These are phyloP conservation scores for Argentina anserina DNA, from an alignment of 306 rosid species.

Conservation along the genomic window DNA sequence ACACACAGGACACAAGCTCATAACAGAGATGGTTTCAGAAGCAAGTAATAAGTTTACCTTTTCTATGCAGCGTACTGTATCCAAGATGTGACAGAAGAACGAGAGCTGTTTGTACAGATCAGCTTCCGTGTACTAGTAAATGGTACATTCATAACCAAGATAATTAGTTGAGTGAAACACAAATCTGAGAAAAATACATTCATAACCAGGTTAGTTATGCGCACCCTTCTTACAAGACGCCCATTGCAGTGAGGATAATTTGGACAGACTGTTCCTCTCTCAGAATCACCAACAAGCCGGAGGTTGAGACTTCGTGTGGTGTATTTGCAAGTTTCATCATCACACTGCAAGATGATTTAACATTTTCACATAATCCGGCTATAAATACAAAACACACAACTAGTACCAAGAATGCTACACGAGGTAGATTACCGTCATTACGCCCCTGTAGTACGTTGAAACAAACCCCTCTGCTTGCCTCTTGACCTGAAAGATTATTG, in stretches of 20 bases:
- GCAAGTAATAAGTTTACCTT: slow-evolving; percentile 45
- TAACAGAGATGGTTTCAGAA: neutral
- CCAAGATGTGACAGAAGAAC: slow-evolving; percentile 72
- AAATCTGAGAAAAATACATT: neutral
- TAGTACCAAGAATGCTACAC: slow-evolving; percentile 2
- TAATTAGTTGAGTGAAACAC: neutral
- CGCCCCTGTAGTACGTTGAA: slow-evolving; percentile 68
- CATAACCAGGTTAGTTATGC: slow-evolving; percentile 15
- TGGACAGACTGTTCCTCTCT: slow-evolving; percentile 92
- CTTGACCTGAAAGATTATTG: slow-evolving; percentile 56
- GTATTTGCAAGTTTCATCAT: slow-evolving; percentile 84
- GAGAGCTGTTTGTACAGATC: slow-evolving; percentile 82
- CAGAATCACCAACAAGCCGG: slow-evolving; percentile 78
- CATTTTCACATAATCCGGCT: neutral
- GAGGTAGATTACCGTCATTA: slow-evolving; percentile 55
- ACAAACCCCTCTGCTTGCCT: slow-evolving; percentile 72
- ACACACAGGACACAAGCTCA: neutral
- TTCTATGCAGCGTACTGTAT: slow-evolving; percentile 55
- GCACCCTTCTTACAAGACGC: slow-evolving; percentile 70
- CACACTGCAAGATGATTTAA: slow-evolving; percentile 59
- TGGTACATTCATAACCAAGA: slow-evolving; percentile 5
- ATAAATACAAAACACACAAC: neutral
- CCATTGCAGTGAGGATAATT: slow-evolving; percentile 90
- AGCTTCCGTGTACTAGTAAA: slow-evolving; percentile 72
- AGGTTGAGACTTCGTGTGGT: slow-evolving; percentile 71